These are phyloP conservation scores for Puccinia hordei DNA, from an alignment of 1,284 basidiomycete genomes.

Conservation along the genomic window DNA sequence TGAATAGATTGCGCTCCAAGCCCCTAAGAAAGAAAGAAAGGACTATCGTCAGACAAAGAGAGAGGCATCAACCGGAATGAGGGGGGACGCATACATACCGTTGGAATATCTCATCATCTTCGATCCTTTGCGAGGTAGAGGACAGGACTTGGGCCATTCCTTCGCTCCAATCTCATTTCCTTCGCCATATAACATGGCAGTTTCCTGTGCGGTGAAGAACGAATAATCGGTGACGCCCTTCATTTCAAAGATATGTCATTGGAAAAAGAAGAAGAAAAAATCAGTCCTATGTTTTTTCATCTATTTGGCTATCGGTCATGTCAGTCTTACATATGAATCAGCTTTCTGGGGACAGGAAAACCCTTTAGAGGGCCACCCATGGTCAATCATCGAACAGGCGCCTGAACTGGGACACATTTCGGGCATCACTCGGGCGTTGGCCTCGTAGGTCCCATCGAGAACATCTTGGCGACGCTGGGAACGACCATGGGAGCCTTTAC, in stretches of 20 bases:
- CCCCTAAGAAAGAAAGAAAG: not conserved
- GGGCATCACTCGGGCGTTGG: constrained; percentile 21
- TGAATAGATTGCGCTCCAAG: constrained; percentile 29
- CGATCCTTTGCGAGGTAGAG: not conserved
- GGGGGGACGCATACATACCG: constrained; percentile 3
- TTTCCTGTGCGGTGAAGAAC: constrained; percentile 23
- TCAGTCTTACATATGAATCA: constrained; percentile 15
- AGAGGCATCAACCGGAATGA: not conserved
- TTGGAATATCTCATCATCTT: constrained; percentile 43
- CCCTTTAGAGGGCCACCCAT: constrained; percentile 14
- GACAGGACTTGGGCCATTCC: constrained; percentile 26
- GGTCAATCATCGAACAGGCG: constrained; percentile 22
- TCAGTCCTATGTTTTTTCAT: not conserved
- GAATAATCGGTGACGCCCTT: constrained; percentile 35
- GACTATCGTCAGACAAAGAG: not conserved
- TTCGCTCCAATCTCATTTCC: not conserved
- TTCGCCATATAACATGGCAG: constrained; percentile 21
- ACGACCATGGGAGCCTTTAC: too few species aligned
- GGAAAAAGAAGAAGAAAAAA: not conserved
- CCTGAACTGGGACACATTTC: not conserved
- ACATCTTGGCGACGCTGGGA: not conserved
- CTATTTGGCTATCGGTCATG: not conserved
- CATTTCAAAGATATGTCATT: not conserved
- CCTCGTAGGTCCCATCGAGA: constrained; percentile 21
- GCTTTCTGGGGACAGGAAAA: constrained; percentile 15